Conservation (phyloP, 441 rosid genomes). For the Iberis amara region DNA sequence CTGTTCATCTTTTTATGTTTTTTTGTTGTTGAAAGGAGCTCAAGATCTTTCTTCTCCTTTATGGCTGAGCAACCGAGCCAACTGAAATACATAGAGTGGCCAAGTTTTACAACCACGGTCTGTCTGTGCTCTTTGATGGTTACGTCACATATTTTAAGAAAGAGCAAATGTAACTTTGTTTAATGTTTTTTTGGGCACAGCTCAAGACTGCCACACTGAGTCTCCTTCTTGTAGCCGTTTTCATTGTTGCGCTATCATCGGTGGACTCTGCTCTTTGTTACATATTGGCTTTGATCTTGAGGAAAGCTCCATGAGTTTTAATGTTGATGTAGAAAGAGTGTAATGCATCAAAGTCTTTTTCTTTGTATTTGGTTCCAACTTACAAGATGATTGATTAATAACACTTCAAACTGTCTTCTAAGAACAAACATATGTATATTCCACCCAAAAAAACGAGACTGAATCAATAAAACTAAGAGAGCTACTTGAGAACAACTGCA, state of each 20-base stretch:
- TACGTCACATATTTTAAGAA: not conserved
- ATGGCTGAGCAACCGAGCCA: conserved; percentile 58
- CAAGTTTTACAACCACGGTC: conserved; percentile 70
- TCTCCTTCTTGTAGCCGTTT: conserved; percentile 62
- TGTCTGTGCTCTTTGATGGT: conserved; percentile 12
- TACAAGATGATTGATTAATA: too few relatives aligned
- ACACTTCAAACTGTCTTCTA: too few relatives aligned
- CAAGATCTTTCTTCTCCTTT: conserved; percentile 37
- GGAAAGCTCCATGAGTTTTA: conserved; percentile 41
- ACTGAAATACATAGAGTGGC: conserved; percentile 85
- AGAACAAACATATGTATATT: too few relatives aligned
- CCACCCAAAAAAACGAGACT: too few relatives aligned
- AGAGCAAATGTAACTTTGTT: not conserved
- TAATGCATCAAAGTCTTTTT: not conserved
- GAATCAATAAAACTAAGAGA: too few relatives aligned
- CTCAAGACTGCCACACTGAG: conserved; percentile 77
- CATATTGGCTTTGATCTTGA: conserved; percentile 48
- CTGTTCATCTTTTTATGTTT: not conserved
- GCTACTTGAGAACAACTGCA: conserved; percentile 60
- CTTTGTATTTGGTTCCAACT: not conserved
- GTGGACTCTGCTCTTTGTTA: conserved; percentile 66
- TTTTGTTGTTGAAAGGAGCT: conserved; percentile 39
- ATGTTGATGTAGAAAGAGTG: conserved; percentile 2
- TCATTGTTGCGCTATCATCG: conserved; percentile 66
- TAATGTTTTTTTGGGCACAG: conserved; percentile 40